Conservation (phyloP, 805 yeast species). For the Grigorovia humatica region DNA sequence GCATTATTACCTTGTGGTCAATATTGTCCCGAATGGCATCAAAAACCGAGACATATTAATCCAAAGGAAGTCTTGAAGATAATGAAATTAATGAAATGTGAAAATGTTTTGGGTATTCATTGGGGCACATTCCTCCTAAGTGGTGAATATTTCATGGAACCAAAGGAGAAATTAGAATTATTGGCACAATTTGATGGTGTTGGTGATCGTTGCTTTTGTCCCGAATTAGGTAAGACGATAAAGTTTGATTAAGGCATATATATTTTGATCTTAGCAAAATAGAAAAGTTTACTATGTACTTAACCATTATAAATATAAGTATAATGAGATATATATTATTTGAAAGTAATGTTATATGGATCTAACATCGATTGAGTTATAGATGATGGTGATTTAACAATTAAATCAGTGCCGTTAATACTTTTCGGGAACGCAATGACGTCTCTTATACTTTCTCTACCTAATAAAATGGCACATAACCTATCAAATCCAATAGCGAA, state of each 20-base stretch:
- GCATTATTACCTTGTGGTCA: constrained; percentile 90
- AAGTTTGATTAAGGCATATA: constrained; percentile 26
- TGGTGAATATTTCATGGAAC: constrained; percentile 81
- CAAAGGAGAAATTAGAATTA: constrained; percentile 47
- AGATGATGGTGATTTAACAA: constrained; percentile 74
- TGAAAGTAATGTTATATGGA: constrained; percentile 35
- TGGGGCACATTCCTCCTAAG: constrained; percentile 94
- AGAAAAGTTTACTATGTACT: too few relatives aligned
- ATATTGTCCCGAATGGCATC: constrained; percentile 92
- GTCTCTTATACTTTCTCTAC: constrained; percentile 69
- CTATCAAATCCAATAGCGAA: constrained; percentile 92
- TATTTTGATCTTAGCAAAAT: not conserved
- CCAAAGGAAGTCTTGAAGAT: constrained; percentile 70
- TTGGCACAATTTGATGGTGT: constrained; percentile 34
- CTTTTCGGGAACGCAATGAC: constrained; percentile 96
- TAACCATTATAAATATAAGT: too few relatives aligned
- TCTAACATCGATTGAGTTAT: constrained; percentile 43
- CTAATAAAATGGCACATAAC: constrained; percentile 82
- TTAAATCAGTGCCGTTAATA: constrained; percentile 75
- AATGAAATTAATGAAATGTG: constrained; percentile 49
- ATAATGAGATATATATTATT: not conserved
- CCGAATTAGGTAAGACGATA: constrained; percentile 67
- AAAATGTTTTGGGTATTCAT: constrained; percentile 74
- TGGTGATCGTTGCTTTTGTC: constrained; percentile 39
- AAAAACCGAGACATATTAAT: constrained; percentile 75